Percentiles rank a stretch among this genome's conserved stretches.
Evolutionary conservation across 176 grass and related monocot genomes (phyloP).

Genomic region (Carex pumila): DNA sequence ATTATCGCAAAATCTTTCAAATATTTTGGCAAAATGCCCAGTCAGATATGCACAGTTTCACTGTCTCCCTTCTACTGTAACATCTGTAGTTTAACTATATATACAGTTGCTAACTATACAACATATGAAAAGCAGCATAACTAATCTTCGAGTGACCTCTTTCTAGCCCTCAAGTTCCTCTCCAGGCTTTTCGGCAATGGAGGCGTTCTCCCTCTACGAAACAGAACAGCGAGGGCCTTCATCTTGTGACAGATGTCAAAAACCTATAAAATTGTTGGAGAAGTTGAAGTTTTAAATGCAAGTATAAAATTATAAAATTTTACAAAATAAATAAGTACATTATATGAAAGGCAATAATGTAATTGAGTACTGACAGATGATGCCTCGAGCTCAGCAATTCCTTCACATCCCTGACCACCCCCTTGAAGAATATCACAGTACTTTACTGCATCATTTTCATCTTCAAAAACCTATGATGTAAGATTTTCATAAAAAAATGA

Average conservation of each 20-base stretch:
- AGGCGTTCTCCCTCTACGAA: constrained; percentile 58
- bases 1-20: neutral
- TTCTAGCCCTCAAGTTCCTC: constrained; percentile 63
- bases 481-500: neutral
- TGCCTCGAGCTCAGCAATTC: constrained; percentile 87
- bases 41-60: neutral
- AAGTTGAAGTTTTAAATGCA: neutral
- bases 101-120: constrained; percentile 34
- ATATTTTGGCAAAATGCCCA: neutral
- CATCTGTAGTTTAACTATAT: constrained; percentile 22
- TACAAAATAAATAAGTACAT: neutral
- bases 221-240: constrained; percentile 83
- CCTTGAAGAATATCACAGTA: constrained; percentile 84
- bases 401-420: constrained; percentile 81
- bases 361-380: constrained; percentile 59
- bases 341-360: neutral
- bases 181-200: constrained; percentile 70
- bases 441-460: constrained; percentile 69
- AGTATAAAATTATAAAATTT: neutral
- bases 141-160: constrained; percentile 82
- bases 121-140: constrained; percentile 19
- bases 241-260: constrained; percentile 69
- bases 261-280: constrained; percentile 36
- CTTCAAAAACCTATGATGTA: constrained; percentile 73
- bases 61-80: neutral